Evolutionary conservation across 2,329 filamentous ascomycete species (phyloP).

Genomic region (Lachnellula suecica): DNA sequence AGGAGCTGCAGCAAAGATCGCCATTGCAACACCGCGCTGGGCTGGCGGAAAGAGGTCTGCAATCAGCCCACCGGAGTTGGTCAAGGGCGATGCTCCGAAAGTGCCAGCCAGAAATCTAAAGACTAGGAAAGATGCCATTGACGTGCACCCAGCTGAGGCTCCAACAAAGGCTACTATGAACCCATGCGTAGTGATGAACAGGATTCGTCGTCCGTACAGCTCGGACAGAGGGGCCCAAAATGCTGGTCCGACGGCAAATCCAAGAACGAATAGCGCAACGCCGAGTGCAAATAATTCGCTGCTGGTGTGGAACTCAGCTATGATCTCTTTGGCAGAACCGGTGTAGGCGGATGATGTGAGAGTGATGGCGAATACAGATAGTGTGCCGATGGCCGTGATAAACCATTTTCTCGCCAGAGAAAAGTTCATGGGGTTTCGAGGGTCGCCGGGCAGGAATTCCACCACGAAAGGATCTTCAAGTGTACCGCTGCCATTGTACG

Average conservation of each 20-base stretch:
- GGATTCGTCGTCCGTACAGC: constrained; percentile 57
- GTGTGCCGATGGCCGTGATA: constrained; percentile 43
- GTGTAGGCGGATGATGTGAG: constrained; percentile 41
- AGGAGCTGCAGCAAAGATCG: constrained; percentile 63
- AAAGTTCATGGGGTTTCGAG: constrained; percentile 40
- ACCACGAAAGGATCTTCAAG: constrained; percentile 42
- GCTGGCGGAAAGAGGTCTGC: constrained; percentile 56
- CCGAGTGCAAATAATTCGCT: constrained; percentile 40
- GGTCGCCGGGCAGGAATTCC: constrained; percentile 41
- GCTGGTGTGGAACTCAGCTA: constrained; percentile 33
- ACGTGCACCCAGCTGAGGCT: constrained; percentile 54
- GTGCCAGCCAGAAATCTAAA: constrained; percentile 65
- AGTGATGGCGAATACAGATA: constrained; percentile 40
- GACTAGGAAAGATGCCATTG: constrained; percentile 60
- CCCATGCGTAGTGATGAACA: constrained; percentile 57
- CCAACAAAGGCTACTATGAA: constrained; percentile 63
- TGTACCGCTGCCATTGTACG: constrained; percentile 40
- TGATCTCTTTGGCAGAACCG: constrained; percentile 37
- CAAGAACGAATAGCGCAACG: constrained; percentile 44
- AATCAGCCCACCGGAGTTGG: constrained; percentile 61
- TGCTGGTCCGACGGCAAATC: constrained; percentile 43
- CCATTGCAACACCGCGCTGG: constrained; percentile 55
- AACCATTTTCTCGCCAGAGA: constrained; percentile 37
- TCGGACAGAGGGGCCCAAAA: constrained; percentile 42
- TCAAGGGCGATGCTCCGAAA: constrained; percentile 61